Evolutionary conservation across 805 yeast genomes (phyloP).

Genomic region (Ogataea degrootiae): DNA sequence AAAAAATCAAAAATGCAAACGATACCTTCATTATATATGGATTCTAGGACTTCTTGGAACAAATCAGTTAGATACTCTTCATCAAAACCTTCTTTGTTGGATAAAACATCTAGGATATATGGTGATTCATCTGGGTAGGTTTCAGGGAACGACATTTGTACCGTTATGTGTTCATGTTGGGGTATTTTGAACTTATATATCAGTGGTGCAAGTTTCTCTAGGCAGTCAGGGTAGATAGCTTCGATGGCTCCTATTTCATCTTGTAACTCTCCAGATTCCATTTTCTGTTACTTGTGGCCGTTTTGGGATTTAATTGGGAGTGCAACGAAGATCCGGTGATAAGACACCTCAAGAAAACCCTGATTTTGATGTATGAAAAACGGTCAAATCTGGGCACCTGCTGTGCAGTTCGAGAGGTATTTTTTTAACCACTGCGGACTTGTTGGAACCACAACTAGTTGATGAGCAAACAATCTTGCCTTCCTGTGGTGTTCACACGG

Average conservation of each 20-base stretch:
- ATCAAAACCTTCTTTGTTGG: slow-evolving; percentile 29
- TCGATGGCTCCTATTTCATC: slow-evolving; percentile 82
- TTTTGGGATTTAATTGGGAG: neutral
- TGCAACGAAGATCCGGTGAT: neutral
- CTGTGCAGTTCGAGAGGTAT: no score
- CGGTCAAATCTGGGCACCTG: no score
- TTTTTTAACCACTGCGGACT: no score
- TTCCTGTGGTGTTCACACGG: no score
- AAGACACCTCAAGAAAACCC: neutral
- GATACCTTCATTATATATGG: slow-evolving; percentile 51
- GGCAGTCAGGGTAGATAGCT: slow-evolving; percentile 76
- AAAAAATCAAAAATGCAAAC: slow-evolving; percentile 81
- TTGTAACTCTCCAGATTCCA: slow-evolving; percentile 43
- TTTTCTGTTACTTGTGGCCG: neutral
- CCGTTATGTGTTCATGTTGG: slow-evolving; percentile 50
- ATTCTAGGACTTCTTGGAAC: slow-evolving; percentile 48
- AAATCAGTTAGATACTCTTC: slow-evolving; percentile 43
- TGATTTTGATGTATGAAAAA: no score
- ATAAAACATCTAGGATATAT: slow-evolving; percentile 49
- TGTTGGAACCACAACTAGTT: no score
- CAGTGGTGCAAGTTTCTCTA: slow-evolving; percentile 34
- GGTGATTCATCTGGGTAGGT: slow-evolving; percentile 68
- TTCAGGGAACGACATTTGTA: slow-evolving; percentile 70
- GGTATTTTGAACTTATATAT: slow-evolving; percentile 52
- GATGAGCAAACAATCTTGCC: no score